A percentile compares a stretch with the other conserved stretches of the same genome.
Evolutionary conservation across 2,329 filamentous ascomycete genomes (phyloP).

Genomic region (Colletotrichum orchidophilum): DNA sequence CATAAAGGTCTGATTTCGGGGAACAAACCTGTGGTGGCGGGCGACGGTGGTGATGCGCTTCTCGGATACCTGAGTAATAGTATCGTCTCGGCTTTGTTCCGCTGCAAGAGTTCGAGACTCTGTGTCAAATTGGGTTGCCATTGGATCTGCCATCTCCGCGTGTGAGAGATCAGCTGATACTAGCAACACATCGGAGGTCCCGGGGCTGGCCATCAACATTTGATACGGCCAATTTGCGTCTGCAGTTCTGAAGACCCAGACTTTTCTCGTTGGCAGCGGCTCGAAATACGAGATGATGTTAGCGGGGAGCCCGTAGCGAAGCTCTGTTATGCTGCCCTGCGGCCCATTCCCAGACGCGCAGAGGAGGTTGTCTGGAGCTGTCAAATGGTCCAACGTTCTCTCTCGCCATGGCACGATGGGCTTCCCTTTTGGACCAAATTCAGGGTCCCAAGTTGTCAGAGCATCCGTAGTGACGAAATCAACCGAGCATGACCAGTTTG

Average conservation of each 20-base stretch:
- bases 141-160: conserved; percentile 52
- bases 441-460: conserved; percentile 41
- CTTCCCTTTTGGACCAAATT: conserved; percentile 40
- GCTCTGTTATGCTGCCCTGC: conserved; percentile 72
- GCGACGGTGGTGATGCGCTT: conserved; percentile 52
- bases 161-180: conserved; percentile 59
- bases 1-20: not conserved
- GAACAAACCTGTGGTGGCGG: conserved; percentile 47
- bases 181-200: conserved; percentile 57
- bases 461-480: conserved; percentile 61
- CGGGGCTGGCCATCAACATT: conserved; percentile 59
- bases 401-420: conserved; percentile 21
- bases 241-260: conserved; percentile 59
- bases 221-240: conserved; percentile 44
- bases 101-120: conserved; percentile 62
- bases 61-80: conserved; percentile 65
- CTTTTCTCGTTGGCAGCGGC: conserved; percentile 58
- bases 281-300: conserved; percentile 69
- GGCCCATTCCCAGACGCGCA: conserved; percentile 71
- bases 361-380: conserved; percentile 64
- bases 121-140: conserved; percentile 59
- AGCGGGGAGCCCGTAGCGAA: conserved; percentile 76
- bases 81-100: conserved; percentile 45
- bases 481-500: conserved; percentile 70
- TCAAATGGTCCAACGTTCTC: conserved; percentile 14